A percentile compares a stretch with the other conserved stretches of the same genome.
phyloP scores from a whole-genome alignment of 768 basidiomycete genomes.

The Rhodosporidiobolus odoratus region DNA sequence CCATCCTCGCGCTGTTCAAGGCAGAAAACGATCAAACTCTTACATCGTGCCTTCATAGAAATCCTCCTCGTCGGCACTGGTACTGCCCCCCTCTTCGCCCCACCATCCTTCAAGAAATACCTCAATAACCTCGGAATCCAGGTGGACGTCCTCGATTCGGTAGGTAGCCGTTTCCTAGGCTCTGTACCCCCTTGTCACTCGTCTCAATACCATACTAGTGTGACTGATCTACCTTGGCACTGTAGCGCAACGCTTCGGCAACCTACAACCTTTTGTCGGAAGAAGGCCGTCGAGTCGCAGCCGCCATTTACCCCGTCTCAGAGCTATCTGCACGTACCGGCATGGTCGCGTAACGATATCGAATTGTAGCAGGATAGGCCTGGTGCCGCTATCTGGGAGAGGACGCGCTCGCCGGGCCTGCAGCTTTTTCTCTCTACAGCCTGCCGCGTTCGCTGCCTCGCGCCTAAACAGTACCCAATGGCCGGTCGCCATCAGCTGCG shows the following conservation, averaged over 20 bases:
- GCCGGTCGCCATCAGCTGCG: no score
- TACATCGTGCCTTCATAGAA: constrained; percentile 53
- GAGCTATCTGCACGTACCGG: constrained; percentile 35
- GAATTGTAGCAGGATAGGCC: no score
- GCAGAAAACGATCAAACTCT: not conserved
- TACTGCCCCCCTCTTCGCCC: constrained; percentile 61
- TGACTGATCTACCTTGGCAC: no score
- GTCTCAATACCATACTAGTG: no score
- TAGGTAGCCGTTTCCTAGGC: constrained; percentile 46
- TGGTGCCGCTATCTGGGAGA: no score
- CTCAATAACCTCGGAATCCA: constrained; percentile 74
- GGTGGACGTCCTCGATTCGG: constrained; percentile 82
- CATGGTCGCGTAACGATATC: not conserved
- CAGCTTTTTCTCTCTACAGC: not conserved
- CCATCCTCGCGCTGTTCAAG: not conserved
- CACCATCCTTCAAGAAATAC: constrained; percentile 61
- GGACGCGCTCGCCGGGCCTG: no score
- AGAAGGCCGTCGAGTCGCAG: constrained; percentile 87
- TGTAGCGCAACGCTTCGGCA: constrained; percentile 78
- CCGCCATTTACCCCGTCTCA: constrained; percentile 67
- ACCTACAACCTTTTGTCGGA: constrained; percentile 91
- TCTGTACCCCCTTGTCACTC: not conserved
- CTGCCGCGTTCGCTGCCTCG: no score
- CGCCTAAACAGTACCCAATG: no score
- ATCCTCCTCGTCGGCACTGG: constrained; percentile 88